Evolutionary conservation across 352 stramenopile species (phyloP).

Genomic region (Albugo candida): DNA sequence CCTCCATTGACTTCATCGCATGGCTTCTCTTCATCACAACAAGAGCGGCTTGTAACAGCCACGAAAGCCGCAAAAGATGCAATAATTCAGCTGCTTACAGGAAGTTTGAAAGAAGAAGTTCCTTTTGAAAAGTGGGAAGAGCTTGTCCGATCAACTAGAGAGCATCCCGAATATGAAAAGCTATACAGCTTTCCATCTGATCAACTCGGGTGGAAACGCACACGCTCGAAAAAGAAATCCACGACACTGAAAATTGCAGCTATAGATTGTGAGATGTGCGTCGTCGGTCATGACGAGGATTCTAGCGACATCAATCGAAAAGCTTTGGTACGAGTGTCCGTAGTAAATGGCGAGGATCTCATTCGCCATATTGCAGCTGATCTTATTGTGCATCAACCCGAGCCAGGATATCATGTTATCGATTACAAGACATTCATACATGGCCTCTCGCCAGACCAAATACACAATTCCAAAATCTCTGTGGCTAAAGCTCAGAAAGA

Average conservation of each 20-base stretch:
- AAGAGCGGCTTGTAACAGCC: slow-evolving; percentile 27
- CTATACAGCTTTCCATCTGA: slow-evolving; percentile 31
- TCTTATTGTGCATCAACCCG: slow-evolving; percentile 67
- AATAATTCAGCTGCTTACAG: slow-evolving; percentile 39
- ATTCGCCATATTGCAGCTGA: slow-evolving; percentile 49
- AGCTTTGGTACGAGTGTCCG: slow-evolving; percentile 61
- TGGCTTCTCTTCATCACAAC: too few relatives aligned
- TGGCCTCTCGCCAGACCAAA: slow-evolving; percentile 50
- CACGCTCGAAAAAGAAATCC: slow-evolving; percentile 27
- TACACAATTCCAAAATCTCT: slow-evolving; percentile 53
- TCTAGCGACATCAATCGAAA: slow-evolving; percentile 19
- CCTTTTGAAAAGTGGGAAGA: slow-evolving; percentile 36
- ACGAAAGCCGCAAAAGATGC: slow-evolving; percentile 45
- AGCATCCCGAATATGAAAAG: slow-evolving; percentile 31
- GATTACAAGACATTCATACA: slow-evolving; percentile 75
- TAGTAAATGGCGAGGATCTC: slow-evolving; percentile 58
- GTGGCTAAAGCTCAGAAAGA: slow-evolving; percentile 54
- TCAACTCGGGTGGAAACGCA: slow-evolving; percentile 20
- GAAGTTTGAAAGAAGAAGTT: slow-evolving; percentile 34
- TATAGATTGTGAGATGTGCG: slow-evolving; percentile 78
- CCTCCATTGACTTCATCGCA: too few relatives aligned
- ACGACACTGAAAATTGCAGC: slow-evolving; percentile 48
- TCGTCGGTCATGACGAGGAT: slow-evolving; percentile 7
- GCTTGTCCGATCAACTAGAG: slow-evolving; percentile 44
- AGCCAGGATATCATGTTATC: slow-evolving; percentile 30